phyloP scores from a whole-genome alignment of 129 eudicot genomes.

The Rutidosis leptorrhynchoides region DNA sequence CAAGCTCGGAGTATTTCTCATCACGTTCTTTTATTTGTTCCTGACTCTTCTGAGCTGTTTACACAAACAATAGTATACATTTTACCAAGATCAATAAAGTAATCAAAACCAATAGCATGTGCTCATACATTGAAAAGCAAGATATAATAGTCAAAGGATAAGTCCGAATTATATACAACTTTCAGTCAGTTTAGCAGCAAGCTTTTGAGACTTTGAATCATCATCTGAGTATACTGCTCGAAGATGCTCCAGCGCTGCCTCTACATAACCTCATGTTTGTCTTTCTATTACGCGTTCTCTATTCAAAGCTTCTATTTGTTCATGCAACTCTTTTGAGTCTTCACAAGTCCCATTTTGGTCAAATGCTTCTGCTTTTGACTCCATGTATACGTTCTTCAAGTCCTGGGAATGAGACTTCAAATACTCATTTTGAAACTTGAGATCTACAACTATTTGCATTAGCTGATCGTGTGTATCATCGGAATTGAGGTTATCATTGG shows the following conservation, averaged over 20 bases:
- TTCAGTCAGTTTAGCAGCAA: slow-evolving; percentile 80
- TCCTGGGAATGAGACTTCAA: slow-evolving; percentile 71
- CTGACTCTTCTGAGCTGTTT: slow-evolving; percentile 74
- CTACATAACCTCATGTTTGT: slow-evolving; percentile 90
- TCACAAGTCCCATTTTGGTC: slow-evolving; percentile 31
- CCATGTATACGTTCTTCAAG: slow-evolving; percentile 34
- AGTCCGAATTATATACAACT: slow-evolving; percentile 54
- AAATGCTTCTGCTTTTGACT: slow-evolving; percentile 33
- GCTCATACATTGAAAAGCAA: background rate
- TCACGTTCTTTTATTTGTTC: slow-evolving; percentile 91
- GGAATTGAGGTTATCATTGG: slow-evolving; percentile 21
- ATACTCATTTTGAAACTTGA: slow-evolving; percentile 76
- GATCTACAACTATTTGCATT: slow-evolving; percentile 66
- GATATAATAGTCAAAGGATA: too few relatives aligned
- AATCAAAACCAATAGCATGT: slow-evolving; percentile 5
- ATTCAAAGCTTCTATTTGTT: slow-evolving; percentile 58
- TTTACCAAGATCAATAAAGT: slow-evolving; percentile 13
- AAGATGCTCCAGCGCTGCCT: slow-evolving; percentile 84
- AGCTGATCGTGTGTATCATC: slow-evolving; percentile 51
- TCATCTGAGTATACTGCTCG: slow-evolving; percentile 68
- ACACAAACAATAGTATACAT: slow-evolving; percentile 29
- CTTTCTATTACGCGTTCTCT: slow-evolving; percentile 71
- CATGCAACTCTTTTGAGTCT: slow-evolving; percentile 43
- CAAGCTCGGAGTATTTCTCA: slow-evolving; percentile 85
- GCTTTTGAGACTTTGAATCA: slow-evolving; percentile 77